These are phyloP conservation scores for Chlamydomonas eustigma DNA, from an alignment of 139 green algal species.

Conservation along the genomic window DNA sequence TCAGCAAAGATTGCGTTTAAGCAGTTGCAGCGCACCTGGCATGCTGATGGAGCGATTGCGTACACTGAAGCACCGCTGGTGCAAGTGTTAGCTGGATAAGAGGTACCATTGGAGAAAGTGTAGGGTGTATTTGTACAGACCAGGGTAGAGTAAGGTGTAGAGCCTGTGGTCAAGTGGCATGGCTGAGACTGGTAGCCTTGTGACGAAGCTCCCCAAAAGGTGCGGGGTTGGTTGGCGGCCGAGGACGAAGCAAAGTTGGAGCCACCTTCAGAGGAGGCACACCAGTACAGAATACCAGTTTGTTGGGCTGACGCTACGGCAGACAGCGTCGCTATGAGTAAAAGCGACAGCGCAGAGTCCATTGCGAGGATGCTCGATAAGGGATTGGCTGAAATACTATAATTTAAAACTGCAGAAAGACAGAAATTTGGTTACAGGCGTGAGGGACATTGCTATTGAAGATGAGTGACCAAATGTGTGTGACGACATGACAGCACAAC, in stretches of 20 bases:
- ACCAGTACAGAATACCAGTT: slow-evolving; percentile 10
- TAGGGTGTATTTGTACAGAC: not conserved
- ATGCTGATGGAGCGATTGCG: no score
- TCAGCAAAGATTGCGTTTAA: no score
- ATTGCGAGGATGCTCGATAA: not conserved
- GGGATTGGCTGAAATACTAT: no score
- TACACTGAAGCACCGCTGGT: no score
- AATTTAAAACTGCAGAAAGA: no score
- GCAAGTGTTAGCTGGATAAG: not conserved
- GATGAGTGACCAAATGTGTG: no score
- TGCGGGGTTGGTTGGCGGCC: not conserved
- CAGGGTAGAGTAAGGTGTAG: not conserved
- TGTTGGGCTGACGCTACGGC: not conserved
- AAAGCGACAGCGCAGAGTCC: not conserved
- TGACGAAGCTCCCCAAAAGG: not conserved
- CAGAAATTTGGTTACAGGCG: no score
- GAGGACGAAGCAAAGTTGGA: not conserved
- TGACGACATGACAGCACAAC: no score
- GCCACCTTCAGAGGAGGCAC: not conserved
- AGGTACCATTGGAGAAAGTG: slow-evolving; percentile 6
- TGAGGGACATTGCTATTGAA: no score
- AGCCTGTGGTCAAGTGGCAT: not conserved
- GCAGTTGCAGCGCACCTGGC: no score
- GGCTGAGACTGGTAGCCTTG: not conserved
- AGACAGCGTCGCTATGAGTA: not conserved